phyloP scores from a whole-genome alignment of 1,284 basidiomycete species.

The Moniliophthora roreri region DNA sequence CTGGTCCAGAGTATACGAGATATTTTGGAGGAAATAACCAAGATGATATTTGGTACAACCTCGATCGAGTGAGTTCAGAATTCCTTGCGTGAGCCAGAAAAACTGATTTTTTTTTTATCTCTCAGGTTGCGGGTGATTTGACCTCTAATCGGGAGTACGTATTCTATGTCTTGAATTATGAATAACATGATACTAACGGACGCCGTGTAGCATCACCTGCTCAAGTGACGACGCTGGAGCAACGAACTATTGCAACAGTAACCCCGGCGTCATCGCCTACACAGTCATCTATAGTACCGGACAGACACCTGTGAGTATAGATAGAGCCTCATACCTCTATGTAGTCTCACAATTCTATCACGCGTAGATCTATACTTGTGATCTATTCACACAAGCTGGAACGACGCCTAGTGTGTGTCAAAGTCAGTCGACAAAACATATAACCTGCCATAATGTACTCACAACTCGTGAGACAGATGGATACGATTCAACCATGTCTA shows the following conservation, averaged over 20 bases:
- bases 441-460: neutral
- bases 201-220: constrained; percentile 12
- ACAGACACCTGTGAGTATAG: too few relatives aligned
- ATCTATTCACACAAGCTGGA: constrained; percentile 12
- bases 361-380: constrained; percentile 10
- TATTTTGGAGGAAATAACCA: constrained; percentile 18
- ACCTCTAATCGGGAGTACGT: neutral
- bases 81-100: too few relatives aligned
- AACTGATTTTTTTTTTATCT: too few relatives aligned
- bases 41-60: constrained; percentile 17
- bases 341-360: too few relatives aligned
- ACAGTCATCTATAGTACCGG: neutral
- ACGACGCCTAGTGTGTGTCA: constrained; percentile 10
- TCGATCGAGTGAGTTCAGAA: constrained; percentile 5
- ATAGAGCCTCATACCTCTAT: too few relatives aligned
- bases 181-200: too few relatives aligned
- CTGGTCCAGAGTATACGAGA: constrained; percentile 8
- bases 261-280: constrained; percentile 11
- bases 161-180: too few relatives aligned
- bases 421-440: neutral
- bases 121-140: constrained; percentile 13
- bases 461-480: neutral
- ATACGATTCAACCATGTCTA: constrained; percentile 13
- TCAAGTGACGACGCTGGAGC: constrained; percentile 7
- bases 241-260: constrained; percentile 8